Evolutionary conservation across 768 basidiomycete genomes (phyloP), one percentile per base, ranked within the genome.

Genomic region (Trametes cubensis): DNA sequence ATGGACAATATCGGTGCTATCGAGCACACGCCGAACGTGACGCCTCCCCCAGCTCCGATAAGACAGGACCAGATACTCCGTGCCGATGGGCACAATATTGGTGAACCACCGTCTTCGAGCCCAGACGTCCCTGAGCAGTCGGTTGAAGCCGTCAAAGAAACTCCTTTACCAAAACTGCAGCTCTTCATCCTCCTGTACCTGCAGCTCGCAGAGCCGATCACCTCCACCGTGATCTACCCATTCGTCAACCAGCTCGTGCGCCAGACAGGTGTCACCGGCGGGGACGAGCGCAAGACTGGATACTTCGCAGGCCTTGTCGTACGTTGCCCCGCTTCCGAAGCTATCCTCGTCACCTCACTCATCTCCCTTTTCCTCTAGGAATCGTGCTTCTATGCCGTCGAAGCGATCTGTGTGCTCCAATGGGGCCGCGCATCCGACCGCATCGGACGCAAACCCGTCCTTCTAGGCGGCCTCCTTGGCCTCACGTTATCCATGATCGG

Each of bases 351-450:
- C 3, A 20, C 10, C 30, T 21, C 34, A 15, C 47, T 61, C 11
- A 70, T 25, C 74, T 38, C 42, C 34, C 5, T 6, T 34, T 2
- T 34, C 28, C 28, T 4, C 10, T 11, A 71, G 68, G 73, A 75
- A n/a, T 73, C 74, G 1, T 54, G 70, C 14, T 74, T 73, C 63
- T 74, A 73, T 50, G 50, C 69, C 17, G 64, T 68, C 15, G 63
- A 74, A 59, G 67, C 72, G 2, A 23, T 72, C 2, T 70, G 67
- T 44, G 70, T 74, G 1, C 59, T 73, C 11, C 66, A 70, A 49
- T 74, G 74, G 74, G 70, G 70, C 17, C 69, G 72, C 18, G 66
- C 72, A 11, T 74, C 74, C 7, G 74, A 76, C 61, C 67, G 68
- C 17, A 71, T 75, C 21, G 74, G 74, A 10, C 71, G 74, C 23